These are phyloP conservation scores for Ramaria rubella DNA, from an alignment of 768 basidiomycete species.

Conservation along the genomic window DNA sequence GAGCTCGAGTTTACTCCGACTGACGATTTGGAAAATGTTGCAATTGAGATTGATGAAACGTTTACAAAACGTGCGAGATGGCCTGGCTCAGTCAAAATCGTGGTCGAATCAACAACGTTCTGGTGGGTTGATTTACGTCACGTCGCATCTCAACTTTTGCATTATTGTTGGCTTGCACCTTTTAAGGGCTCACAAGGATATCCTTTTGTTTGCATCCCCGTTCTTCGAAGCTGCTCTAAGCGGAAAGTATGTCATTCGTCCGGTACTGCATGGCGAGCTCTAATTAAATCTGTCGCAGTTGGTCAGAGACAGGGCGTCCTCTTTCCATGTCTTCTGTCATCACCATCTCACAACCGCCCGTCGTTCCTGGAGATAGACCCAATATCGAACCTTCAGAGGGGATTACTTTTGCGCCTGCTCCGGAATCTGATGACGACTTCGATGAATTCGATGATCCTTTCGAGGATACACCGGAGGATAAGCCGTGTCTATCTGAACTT, in stretches of 20 bases:
- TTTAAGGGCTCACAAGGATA: conserved; percentile 82
- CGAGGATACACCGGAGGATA: not conserved
- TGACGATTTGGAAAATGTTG: conserved; percentile 53
- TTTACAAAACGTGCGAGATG: conserved; percentile 62
- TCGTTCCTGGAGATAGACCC: conserved; percentile 44
- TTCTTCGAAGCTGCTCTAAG: conserved; percentile 91
- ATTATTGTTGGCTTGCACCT: not conserved
- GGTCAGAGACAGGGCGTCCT: conserved; percentile 82
- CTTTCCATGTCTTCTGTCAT: conserved; percentile 76
- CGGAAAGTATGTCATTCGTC: conserved; percentile 37
- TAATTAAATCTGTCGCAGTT: conserved; percentile 34
- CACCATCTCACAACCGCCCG: conserved; percentile 73
- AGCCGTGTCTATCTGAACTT: not conserved
- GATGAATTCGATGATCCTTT: conserved; percentile 37
- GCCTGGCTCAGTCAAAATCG: conserved; percentile 85
- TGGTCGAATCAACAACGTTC: conserved; percentile 84
- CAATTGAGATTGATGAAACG: conserved; percentile 75
- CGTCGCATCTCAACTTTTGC: not conserved
- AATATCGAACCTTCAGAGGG: conserved; percentile 32
- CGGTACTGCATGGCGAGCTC: not conserved
- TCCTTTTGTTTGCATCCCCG: conserved; percentile 87
- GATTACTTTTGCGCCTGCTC: conserved; percentile 50
- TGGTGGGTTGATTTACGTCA: conserved; percentile 53
- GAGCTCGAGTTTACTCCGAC: conserved; percentile 45
- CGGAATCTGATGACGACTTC: conserved; percentile 42